Conservation (phyloP, 2,329 filamentous ascomycete genomes). For the Xylariomycetidae sp. region DNA sequence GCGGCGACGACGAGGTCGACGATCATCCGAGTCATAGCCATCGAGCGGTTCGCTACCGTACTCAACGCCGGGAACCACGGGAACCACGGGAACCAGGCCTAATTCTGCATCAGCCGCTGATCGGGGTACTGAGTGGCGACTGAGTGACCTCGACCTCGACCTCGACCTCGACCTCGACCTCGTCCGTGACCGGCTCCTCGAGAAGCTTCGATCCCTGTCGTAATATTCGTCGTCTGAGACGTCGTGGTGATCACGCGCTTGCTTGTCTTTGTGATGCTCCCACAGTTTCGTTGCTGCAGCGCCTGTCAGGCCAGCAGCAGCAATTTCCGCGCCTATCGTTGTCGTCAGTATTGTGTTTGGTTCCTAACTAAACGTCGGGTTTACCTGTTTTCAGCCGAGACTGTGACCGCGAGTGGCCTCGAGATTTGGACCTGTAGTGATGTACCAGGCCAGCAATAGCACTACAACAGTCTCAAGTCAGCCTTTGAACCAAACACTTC, state of each 20-base stretch:
- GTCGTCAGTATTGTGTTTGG: conserved; percentile 7
- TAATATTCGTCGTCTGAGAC: conserved; percentile 29
- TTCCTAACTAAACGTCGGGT: conserved; percentile 5
- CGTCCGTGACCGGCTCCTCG: conserved; percentile 30
- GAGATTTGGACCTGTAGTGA: conserved; percentile 48
- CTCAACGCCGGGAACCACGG: conserved; percentile 42
- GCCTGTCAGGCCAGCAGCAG: conserved; percentile 53
- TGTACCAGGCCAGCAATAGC: conserved; percentile 53
- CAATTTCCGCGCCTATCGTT: conserved; percentile 45
- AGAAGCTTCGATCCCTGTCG: conserved; percentile 41
- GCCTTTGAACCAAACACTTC: background rate
- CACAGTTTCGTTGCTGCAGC: conserved; percentile 57
- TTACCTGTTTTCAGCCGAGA: conserved; percentile 38
- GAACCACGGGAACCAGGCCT: conserved; percentile 43
- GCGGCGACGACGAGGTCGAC: conserved; percentile 33
- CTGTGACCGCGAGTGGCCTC: conserved; percentile 33
- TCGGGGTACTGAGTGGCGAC: conserved; percentile 41
- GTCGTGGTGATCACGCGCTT: conserved; percentile 37
- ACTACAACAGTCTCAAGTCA: conserved; percentile 21
- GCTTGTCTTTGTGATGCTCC: conserved; percentile 55
- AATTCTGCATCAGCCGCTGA: conserved; percentile 56
- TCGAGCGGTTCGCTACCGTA: conserved; percentile 55
- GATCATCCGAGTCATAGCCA: conserved; percentile 43
- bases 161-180: too few species aligned
- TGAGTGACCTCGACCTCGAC: conserved; percentile 29